phyloP scores from a whole-genome alignment of 2,329 filamentous ascomycete species.

The Fusarium nelsonii region DNA sequence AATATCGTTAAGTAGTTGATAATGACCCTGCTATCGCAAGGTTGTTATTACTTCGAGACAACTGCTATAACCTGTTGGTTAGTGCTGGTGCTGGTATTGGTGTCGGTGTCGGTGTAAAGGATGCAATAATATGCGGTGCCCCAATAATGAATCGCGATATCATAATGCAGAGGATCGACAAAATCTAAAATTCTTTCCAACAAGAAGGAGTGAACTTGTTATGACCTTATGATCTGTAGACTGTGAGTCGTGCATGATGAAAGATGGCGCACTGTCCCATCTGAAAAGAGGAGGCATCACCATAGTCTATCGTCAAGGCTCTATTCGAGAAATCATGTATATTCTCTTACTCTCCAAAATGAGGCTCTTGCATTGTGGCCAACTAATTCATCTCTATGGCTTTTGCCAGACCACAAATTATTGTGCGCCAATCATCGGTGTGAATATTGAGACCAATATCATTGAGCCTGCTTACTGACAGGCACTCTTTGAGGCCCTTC shows the following conservation, averaged over 20 bases:
- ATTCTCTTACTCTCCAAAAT: not conserved
- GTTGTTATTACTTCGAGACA: not conserved
- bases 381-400: not conserved
- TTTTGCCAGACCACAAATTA: not conserved
- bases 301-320: not conserved
- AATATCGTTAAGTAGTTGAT: not conserved
- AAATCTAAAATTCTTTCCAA: not conserved
- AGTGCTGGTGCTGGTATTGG: not conserved
- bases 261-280: not conserved
- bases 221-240: not conserved
- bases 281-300: not conserved
- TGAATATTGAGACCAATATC: conserved; percentile 15
- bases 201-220: not conserved
- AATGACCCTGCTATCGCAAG: conserved; percentile 1
- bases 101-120: not conserved
- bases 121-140: not conserved
- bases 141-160: not conserved
- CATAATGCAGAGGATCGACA: not conserved
- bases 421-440: not conserved
- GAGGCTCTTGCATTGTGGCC: not conserved
- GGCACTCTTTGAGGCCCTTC: conserved; percentile 34
- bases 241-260: not conserved
- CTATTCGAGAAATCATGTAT: not conserved
- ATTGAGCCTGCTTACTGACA: not conserved
- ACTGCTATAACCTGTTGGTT: not conserved